Conservation (phyloP, 2,329 filamentous ascomycete genomes). For the Ceratocystis destructans region DNA sequence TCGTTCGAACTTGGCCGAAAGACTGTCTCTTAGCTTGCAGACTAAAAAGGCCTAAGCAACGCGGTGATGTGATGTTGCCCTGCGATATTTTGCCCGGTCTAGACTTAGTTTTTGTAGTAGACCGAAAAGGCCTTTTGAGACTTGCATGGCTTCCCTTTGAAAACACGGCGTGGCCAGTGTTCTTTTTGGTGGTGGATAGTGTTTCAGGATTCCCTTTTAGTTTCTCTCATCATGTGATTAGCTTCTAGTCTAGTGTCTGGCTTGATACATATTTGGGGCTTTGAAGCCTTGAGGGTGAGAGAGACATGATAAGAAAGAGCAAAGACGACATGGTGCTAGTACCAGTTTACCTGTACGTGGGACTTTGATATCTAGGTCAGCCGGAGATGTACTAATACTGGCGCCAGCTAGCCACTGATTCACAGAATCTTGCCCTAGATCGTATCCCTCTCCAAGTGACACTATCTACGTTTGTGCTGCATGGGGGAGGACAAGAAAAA, state of each 20-base stretch:
- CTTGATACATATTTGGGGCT: not conserved
- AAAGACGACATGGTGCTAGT: not conserved
- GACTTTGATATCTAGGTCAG: not conserved
- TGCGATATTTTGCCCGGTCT: no score
- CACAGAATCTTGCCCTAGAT: not conserved
- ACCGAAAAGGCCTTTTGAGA: no score
- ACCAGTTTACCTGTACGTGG: not conserved
- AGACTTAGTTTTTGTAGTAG: no score
- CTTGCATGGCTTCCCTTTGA: no score
- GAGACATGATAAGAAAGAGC: not conserved
- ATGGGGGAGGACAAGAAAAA: not conserved
- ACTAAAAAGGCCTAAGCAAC: no score
- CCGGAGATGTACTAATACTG: not conserved
- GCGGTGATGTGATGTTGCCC: not conserved
- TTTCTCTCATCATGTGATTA: not conserved
- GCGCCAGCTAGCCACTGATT: not conserved
- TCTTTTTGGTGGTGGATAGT: not conserved
- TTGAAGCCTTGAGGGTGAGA: not conserved
- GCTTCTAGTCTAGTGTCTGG: not conserved
- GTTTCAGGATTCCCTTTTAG: conserved; percentile 4
- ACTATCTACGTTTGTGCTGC: not conserved
- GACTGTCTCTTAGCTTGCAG: no score
- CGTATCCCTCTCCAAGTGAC: not conserved
- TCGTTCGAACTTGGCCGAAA: not conserved
- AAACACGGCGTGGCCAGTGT: not conserved